These are phyloP conservation scores for Amanita polypyramis DNA, from an alignment of 768 basidiomycete species.

Conservation along the genomic window DNA sequence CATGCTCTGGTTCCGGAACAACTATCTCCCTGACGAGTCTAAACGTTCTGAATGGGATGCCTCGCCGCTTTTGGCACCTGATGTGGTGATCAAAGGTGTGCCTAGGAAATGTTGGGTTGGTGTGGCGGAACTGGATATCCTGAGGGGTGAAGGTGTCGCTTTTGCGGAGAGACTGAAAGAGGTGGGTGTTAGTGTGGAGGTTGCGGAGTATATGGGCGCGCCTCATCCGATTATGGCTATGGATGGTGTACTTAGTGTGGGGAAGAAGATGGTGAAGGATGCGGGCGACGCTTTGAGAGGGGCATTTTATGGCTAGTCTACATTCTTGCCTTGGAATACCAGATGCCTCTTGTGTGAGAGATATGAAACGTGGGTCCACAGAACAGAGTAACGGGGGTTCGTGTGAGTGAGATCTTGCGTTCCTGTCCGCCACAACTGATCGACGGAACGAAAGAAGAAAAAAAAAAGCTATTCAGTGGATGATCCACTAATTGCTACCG, in stretches of 20 bases:
- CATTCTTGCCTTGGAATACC: too few species aligned
- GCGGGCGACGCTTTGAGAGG: slow-evolving; percentile 18
- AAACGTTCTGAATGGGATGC: slow-evolving; percentile 59
- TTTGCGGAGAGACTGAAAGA: slow-evolving; percentile 48
- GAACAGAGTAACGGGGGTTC: too few species aligned
- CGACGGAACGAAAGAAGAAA: too few species aligned
- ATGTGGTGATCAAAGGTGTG: slow-evolving; percentile 34
- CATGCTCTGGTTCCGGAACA: slow-evolving; percentile 66
- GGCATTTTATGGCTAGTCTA: slow-evolving; percentile 14
- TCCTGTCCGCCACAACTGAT: too few species aligned
- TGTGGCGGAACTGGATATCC: slow-evolving; percentile 55
- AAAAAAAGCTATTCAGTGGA: too few species aligned
- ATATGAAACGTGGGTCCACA: too few species aligned
- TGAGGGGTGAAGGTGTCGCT: slow-evolving; percentile 54
- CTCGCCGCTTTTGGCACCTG: slow-evolving; percentile 62
- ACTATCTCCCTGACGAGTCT: slow-evolving; percentile 54
- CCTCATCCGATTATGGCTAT: slow-evolving; percentile 70
- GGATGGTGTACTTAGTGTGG: slow-evolving; percentile 39
- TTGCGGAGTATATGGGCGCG: slow-evolving; percentile 47
- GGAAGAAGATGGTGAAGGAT: slow-evolving; percentile 24
- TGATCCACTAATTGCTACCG: too few species aligned
- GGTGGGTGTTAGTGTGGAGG: slow-evolving; percentile 42
- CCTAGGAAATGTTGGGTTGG: slow-evolving; percentile 44
- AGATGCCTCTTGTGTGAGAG: not conserved
- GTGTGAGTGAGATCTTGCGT: too few species aligned